These are phyloP conservation scores for Exutisphaerella laricina DNA, from an alignment of 2,329 filamentous ascomycete genomes.

Conservation along the genomic window DNA sequence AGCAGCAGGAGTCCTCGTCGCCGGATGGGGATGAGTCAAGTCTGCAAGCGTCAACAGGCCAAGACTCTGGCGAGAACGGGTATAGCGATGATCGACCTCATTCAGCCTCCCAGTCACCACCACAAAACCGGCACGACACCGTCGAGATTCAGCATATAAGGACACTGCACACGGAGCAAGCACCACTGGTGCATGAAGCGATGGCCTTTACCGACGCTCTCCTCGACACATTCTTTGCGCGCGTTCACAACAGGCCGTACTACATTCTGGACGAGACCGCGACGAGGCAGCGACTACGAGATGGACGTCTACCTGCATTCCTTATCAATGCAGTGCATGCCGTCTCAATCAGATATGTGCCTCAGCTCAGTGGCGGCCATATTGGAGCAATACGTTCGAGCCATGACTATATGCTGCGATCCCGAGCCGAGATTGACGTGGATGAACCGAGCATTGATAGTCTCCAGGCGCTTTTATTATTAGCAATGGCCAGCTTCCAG, in stretches of 20 bases:
- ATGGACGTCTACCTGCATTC: constrained; percentile 55
- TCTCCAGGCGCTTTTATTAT: constrained; percentile 67
- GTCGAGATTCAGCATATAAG: constrained; percentile 6
- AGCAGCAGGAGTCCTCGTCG: constrained; percentile 40
- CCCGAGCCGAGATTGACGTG: constrained; percentile 65
- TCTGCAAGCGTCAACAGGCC: constrained; percentile 6
- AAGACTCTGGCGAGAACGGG: constrained; percentile 6
- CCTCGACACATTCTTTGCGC: constrained; percentile 71
- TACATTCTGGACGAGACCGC: constrained; percentile 73
- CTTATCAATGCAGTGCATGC: constrained; percentile 51
- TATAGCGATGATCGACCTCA: neutral
- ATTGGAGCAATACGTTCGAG: constrained; percentile 62
- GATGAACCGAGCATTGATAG: constrained; percentile 77
- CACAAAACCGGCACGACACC: constrained; percentile 5
- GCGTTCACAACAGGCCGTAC: constrained; percentile 76
- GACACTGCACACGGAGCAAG: constrained; percentile 7
- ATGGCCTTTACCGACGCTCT: constrained; percentile 25
- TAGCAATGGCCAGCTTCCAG: constrained; percentile 70
- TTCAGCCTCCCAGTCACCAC: constrained; percentile 5
- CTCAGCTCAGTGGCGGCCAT: constrained; percentile 58
- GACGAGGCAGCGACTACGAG: constrained; percentile 64
- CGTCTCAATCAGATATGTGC: constrained; percentile 57
- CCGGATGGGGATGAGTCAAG: constrained; percentile 24
- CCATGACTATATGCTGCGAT: constrained; percentile 65
- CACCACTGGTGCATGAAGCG: constrained; percentile 12